Evolutionary conservation across 2,329 filamentous ascomycete species (phyloP), one percentile per base, ranked within the genome.

Genomic region (Lithohypha guttulata): DNA sequence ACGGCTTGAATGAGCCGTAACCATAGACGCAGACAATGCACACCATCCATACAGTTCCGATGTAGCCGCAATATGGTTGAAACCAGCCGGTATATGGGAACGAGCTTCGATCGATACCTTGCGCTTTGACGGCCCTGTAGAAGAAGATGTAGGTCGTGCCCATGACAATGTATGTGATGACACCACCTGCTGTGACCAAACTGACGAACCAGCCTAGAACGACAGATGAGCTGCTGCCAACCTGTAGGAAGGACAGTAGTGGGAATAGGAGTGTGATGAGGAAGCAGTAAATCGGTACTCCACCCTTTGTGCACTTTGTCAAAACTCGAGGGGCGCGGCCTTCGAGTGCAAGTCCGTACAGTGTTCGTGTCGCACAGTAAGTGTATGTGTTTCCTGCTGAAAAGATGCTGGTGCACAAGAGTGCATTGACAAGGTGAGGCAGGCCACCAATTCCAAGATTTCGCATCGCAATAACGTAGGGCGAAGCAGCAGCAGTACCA

Each of bases 261-360:
- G 78, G 72, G 48, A 87, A 76, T 2, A 70, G 58, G 34, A 83
- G 68, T 1, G 80, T 76, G 13, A 75, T 59, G 2, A 59, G 42
- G 25, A 86, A 79, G 51, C 77, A 81, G 55, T 77, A 81, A 48
- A 83, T 69, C 0, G 83, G 83, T 0, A 87, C 75, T 26, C 80
- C 79, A 10, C 59, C 63, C 32, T 61, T 66, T 5, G 70, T 78
- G 53, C 74, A 79, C 6, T 56, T 68, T 2, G 41, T 34, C 4
- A 60, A 43, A 15, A 59, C 35, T 0, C 34, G 31, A 0, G 68
- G 78, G 0, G 77, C 77, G 29, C 66, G 60, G 11, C 70, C 69
- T 43, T 73, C 67, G 3, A 73, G 61, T 3, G 70, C 61, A 17
- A 74, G 57, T 19, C 66, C 63, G 54, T 73, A 72, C 0, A 81